Evolutionary conservation across 2,329 filamentous ascomycete genomes (phyloP).

Genomic region (Lachnellula arida): DNA sequence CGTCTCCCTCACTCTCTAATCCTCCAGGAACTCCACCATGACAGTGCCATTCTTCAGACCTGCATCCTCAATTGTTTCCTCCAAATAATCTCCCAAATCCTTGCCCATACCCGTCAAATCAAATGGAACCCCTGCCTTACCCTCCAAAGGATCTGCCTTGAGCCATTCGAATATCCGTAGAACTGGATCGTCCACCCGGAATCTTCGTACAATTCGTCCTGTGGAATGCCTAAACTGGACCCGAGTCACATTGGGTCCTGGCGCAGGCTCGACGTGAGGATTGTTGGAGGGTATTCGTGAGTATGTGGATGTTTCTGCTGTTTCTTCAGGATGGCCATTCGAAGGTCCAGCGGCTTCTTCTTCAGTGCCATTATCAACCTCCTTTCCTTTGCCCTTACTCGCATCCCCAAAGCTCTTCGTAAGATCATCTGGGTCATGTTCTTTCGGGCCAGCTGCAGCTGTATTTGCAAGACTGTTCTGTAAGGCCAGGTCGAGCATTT

Average conservation of each 20-base stretch:
- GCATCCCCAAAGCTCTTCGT: constrained; percentile 59
- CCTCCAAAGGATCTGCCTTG: constrained; percentile 79
- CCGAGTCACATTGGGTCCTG: constrained; percentile 69
- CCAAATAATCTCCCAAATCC: constrained; percentile 74
- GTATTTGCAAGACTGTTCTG: constrained; percentile 73
- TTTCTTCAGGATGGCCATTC: constrained; percentile 22
- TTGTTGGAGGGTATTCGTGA: constrained; percentile 64
- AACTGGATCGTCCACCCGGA: constrained; percentile 70
- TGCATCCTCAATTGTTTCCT: constrained; percentile 70
- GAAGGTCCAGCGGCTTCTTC: constrained; percentile 30
- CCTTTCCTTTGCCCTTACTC: constrained; percentile 52
- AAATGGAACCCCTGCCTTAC: constrained; percentile 73
- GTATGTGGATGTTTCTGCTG: constrained; percentile 49
- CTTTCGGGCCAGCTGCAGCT: constrained; percentile 43
- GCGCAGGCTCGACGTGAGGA: constrained; percentile 73
- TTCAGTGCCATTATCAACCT: constrained; percentile 36
- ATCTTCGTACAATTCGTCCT: constrained; percentile 83
- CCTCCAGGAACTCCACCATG: constrained; percentile 84
- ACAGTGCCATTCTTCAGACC: constrained; percentile 90
- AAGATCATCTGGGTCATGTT: constrained; percentile 80
- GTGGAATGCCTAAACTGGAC: constrained; percentile 89
- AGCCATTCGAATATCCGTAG: constrained; percentile 92
- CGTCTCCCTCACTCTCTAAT: constrained; percentile 13
- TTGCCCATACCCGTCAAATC: constrained; percentile 85
- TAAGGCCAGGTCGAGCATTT: constrained; percentile 92